Conservation (phyloP, 345 rosid species). For the Excoecaria agallocha region DNA sequence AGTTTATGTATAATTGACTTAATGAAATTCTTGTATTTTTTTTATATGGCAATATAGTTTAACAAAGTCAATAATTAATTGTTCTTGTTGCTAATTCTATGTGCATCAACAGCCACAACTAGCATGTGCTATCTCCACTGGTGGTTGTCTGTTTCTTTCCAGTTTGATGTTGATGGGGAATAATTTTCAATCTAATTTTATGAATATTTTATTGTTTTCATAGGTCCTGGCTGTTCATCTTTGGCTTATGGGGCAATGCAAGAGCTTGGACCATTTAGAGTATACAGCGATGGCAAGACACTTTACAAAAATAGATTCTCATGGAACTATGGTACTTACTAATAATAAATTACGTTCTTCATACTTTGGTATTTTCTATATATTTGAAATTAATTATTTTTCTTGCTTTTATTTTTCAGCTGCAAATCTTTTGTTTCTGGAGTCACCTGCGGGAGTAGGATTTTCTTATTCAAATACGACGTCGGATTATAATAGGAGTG, state of each 20-base stretch:
- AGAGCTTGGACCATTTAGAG: constrained; percentile 47
- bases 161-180: background rate
- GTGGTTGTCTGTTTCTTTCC: background rate
- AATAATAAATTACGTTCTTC: background rate
- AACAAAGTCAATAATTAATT: too few relatives aligned
- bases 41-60: too few relatives aligned
- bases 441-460: constrained; percentile 46
- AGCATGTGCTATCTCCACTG: background rate
- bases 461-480: constrained; percentile 31
- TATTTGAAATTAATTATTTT: background rate
- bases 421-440: constrained; percentile 40
- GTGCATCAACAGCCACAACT: too few relatives aligned
- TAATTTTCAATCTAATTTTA: background rate
- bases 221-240: constrained; percentile 52
- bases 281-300: constrained; percentile 41
- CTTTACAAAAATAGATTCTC: constrained; percentile 33
- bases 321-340: constrained; percentile 34
- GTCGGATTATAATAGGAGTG: constrained; percentile 22
- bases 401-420: constrained; percentile 17
- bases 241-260: constrained; percentile 44
- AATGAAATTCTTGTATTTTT: too few relatives aligned
- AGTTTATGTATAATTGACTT: too few relatives aligned
- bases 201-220: background rate
- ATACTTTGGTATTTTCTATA: background rate
- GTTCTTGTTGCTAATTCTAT: too few relatives aligned